Conservation (phyloP, 2,329 filamentous ascomycete species). For the Zymoseptoria passerinii region DNA sequence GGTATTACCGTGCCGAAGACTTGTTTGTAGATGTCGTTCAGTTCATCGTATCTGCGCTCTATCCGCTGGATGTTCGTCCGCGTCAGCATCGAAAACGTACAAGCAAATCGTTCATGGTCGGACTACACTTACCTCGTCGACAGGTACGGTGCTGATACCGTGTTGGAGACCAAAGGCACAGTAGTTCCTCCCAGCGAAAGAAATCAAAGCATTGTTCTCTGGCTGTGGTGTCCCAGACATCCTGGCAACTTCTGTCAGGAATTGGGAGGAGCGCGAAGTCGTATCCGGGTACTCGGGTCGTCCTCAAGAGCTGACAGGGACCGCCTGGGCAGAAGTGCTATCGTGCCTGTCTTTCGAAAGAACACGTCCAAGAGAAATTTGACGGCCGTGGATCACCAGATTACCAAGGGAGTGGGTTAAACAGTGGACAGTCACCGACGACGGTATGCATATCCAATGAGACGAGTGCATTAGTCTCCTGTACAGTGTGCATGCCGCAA, state of each 20-base stretch:
- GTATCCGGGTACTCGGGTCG: background rate
- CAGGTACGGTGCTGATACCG: conserved; percentile 25
- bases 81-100: background rate
- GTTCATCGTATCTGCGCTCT: conserved; percentile 22
- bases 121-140: conserved; percentile 28
- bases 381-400: background rate
- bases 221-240: conserved; percentile 18
- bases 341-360: background rate
- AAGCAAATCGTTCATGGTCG: no score
- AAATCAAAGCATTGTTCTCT: conserved; percentile 14
- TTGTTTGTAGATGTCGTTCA: conserved; percentile 23
- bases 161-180: conserved; percentile 20
- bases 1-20: conserved; percentile 21
- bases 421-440: background rate
- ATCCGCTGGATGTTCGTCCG: conserved; percentile 3
- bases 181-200: conserved; percentile 19
- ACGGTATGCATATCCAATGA: background rate
- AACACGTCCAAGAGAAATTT: background rate
- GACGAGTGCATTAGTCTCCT: background rate
- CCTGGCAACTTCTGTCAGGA: background rate
- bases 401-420: background rate
- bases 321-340: background rate
- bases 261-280: background rate
- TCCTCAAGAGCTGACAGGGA: background rate
- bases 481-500: background rate